Base-by-base conservation (phyloP, 1,139 yeast genomes). In the Saccharomycopsis hybrid region DNA sequence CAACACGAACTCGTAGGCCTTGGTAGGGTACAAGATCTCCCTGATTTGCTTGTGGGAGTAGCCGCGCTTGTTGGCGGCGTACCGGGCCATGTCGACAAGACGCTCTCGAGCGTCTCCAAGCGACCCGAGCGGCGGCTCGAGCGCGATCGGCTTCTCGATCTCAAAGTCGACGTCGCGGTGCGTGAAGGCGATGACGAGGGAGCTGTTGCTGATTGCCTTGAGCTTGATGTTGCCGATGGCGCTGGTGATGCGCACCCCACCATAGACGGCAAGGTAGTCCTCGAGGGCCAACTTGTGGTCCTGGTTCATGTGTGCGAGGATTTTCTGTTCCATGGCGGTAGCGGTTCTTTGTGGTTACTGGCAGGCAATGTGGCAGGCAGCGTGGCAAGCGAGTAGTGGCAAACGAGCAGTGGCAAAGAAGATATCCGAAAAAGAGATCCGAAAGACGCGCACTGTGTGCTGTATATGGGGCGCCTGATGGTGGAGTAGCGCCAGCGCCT, bases 191-290 rank as follows among this genome's bases (percentile, higher is more conserved):
- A 75, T 57, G 1, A 62, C 63, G 61, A 70, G 71, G 61, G 63
- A 71, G 11, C 28, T 25, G 32, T 30, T 42, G 27, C 47, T 50
- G 9, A 52, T 31, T 5, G 45, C 36, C 29, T 70, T 68, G 50
- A 82, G 63, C 35, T 72, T 74, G 38, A 82, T 64, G 51, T 73
- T 64, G 41, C 74, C 71, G 58, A 80, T 72, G 54, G 71, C 70
- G 47, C 68, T 64, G 7, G 66, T 56, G 18, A 68, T 63, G 13
- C 69, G 63, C 33, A 80, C 76, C 2, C 74, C 71, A 2, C 84
- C 90, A 59, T 82, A 86, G 44, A 75, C 81, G 18, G 70, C 79
- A 40, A 87, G 70, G 61, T 80, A 85, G 65, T 88, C 96, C 56
- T 72, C 76, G 35, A 88, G 69, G 11, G 90, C 77, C 62, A 85